Evolutionary conservation across 2,329 filamentous ascomycete species (phyloP).

Genomic region (Endocalyx cinctus): DNA sequence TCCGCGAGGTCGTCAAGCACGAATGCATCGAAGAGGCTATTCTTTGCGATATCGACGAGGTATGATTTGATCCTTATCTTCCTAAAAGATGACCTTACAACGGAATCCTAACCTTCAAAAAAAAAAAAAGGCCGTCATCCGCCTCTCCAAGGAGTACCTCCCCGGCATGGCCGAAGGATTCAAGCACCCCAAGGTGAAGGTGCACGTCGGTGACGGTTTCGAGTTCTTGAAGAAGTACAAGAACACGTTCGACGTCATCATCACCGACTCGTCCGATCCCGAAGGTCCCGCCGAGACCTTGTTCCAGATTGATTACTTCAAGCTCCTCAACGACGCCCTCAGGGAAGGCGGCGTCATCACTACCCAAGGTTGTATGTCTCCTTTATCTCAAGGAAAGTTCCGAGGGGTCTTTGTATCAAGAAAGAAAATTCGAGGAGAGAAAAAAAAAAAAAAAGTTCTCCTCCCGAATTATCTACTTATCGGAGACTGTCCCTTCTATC

Average conservation of each 20-base stretch:
- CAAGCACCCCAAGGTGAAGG: slow-evolving; percentile 87
- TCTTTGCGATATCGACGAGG: slow-evolving; percentile 98
- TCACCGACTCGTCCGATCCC: slow-evolving; percentile 96
- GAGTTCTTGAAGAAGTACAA: slow-evolving; percentile 97
- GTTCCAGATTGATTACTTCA: slow-evolving; percentile 98
- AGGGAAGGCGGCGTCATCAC: slow-evolving; percentile 96
- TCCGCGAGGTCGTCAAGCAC: slow-evolving; percentile 99
- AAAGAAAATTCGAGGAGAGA: slow-evolving; percentile 28
- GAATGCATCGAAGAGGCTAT: slow-evolving; percentile 92
- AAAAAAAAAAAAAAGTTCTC: slow-evolving; percentile 6
- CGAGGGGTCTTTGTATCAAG: too few relatives aligned
- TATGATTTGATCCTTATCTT: slow-evolving; percentile 44
- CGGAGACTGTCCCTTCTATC: too few relatives aligned
- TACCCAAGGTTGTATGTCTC: slow-evolving; percentile 99
- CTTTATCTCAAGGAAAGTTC: too few relatives aligned
- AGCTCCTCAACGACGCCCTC: slow-evolving; percentile 85
- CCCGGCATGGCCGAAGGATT: slow-evolving; percentile 91
- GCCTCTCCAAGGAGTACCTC: slow-evolving; percentile 96
- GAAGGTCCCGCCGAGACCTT: slow-evolving; percentile 94
- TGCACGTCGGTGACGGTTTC: slow-evolving; percentile 95
- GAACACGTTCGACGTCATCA: slow-evolving; percentile 98
- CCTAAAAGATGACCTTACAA: slow-evolving; percentile 64
- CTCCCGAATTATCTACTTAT: too few relatives aligned
- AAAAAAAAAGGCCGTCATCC: slow-evolving; percentile 74
- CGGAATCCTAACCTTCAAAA: neutral